Evolutionary conservation across 2,329 filamentous ascomycete genomes (phyloP), one percentile per base, ranked within the genome.

Genomic region (Cladosporium sp.): DNA sequence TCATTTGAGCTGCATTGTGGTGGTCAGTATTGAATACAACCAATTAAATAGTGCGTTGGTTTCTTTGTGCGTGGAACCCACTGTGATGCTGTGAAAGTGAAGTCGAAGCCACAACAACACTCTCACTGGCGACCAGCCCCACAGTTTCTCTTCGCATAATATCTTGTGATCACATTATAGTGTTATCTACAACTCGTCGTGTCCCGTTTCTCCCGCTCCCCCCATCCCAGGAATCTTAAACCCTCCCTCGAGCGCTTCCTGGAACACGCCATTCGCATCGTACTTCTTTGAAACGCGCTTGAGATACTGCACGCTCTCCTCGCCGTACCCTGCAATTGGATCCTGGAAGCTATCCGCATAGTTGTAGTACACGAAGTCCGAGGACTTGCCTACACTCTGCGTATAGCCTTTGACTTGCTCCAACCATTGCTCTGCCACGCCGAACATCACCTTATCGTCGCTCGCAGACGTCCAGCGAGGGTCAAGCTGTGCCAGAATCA

Each of bases 311-410:
- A 73, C 70, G 63, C 70, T 76, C 25, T 65, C 70, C 14, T 64
- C 64, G 10, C 78, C 76, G 66, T 78, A 76, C 14, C 71, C 69
- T 5, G 61, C 63, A 26, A 79, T 72, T 8, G 77, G 76, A 49
- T 78, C 70, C 66, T 79, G 76, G 71, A 74, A 78, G 53, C 67
- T 63, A 5, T 70, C 74, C 8, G 76, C 77, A 66, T 79, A 79
- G 56, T 77, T 79, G 58, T 76, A 64, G 64, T 78, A 76, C 7
- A 77, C 34, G 43, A 66, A 75, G 28, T 66, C 49, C 30, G 69
- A 64, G 13, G 66, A 48, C 6, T 71, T 43, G 18, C 63, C 63
- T 3, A 65, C 32, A 8, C 43, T 60, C 16, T 54, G 25, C 34
- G 63, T 59, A 36, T 54, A 64, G 58, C 34, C 63, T 39, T 53